Conservation (phyloP, 768 basidiomycete species). For the Mycena kentingensis region DNA sequence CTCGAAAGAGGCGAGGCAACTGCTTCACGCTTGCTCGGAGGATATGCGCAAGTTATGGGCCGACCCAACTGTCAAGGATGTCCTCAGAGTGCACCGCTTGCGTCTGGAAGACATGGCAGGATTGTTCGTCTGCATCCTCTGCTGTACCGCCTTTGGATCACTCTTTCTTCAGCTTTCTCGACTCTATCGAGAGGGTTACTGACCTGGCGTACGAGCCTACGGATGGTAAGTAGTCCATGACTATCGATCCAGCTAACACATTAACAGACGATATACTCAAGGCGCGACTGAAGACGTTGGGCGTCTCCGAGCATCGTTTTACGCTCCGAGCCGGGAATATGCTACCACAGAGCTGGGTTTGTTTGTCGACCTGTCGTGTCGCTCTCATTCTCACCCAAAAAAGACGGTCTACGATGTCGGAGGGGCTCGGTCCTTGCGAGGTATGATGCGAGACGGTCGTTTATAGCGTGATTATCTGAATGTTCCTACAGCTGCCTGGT, state of each 20-base stretch:
- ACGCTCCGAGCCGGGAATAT: conserved; percentile 41
- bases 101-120: conserved; percentile 55
- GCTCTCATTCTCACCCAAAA: no score
- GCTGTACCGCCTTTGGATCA: neutral
- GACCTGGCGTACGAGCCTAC: conserved; percentile 50
- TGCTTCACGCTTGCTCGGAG: conserved; percentile 50
- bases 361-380: no score
- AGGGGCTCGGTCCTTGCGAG: conserved; percentile 50
- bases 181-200: conserved; percentile 49
- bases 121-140: conserved; percentile 1
- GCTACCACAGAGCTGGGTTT: conserved; percentile 28
- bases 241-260: neutral
- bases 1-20: conserved; percentile 43
- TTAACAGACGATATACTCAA: conserved; percentile 53
- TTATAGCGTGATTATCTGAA: conserved; percentile 1
- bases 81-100: conserved; percentile 44
- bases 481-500: conserved; percentile 26
- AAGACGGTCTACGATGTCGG: conserved; percentile 57
- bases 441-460: conserved; percentile 17
- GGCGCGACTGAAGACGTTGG: conserved; percentile 49
- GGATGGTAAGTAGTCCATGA: conserved; percentile 38
- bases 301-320: conserved; percentile 61
- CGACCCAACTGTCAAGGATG: conserved; percentile 43
- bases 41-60: conserved; percentile 55
- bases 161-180: conserved; percentile 45